Base-by-base conservation (phyloP, 1,139 yeast species). In the Pichia sp. region DNA sequence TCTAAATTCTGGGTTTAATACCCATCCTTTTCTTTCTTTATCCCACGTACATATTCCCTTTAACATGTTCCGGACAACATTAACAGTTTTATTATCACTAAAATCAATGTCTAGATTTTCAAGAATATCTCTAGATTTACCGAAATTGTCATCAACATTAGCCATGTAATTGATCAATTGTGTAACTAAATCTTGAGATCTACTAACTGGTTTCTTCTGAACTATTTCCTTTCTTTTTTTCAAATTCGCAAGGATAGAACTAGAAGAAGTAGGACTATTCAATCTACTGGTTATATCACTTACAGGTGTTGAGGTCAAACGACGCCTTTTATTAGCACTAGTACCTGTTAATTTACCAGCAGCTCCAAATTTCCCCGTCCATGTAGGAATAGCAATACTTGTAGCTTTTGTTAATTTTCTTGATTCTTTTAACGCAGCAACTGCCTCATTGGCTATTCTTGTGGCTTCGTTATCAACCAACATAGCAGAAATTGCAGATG, bases 321-420 rank as follows among this genome's bases (percentile, higher is more conserved):
- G 19, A 10, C n/a, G 23, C 11, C 11, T 18, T 15, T 23, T 30
- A 15, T 24, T 23, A 6, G 22, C 7, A 11, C 8, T 29, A 9
- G 24, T 8, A 15, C 15, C 19, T 9, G 8, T 15, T 13, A 18
- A 5, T 32, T 36, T 53, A 43, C 96, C 96, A 0, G 96, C 95
- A 19, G 68, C 61, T 0, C 98, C 98, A 66, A 82, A 87, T 51
- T 76, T 76, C 0, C 98, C 98, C 0, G 98, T 91, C 95, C 96
- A 91, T 0, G 98, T 91, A 0, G 96, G 97, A 0, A 84, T 80
- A 4, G 95, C 95, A 23, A 88, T 69, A 26, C 74, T 75, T 20
- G 78, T 77, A 46, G 69, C 72, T 40, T 86, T 70, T 0, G 95
- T 76, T 23, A 68, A 64, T 43, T 67, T 73, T 37, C 95, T 64